Base-by-base conservation (phyloP, 352 stramenopile genomes). In the Elongisporangium prolatum region DNA sequence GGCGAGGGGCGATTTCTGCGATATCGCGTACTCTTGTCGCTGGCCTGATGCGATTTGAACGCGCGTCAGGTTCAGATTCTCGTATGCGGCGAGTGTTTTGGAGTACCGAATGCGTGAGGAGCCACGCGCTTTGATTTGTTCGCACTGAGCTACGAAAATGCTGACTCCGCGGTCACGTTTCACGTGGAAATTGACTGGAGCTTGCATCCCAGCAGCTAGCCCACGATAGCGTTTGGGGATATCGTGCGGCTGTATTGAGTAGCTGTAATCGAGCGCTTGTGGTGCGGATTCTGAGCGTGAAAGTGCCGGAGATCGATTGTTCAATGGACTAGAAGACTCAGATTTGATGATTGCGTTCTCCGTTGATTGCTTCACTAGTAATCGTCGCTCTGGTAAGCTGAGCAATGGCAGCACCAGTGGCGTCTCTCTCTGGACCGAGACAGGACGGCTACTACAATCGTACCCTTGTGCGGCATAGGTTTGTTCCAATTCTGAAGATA, bases 111-210 rank as follows among this genome's bases (percentile, higher is more conserved):
- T 80, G 0, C 74, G 70, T 6, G 58, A 72, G 5, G 65, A 56
- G 0, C 71, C 68, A 40, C 71, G 56, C 14, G 64, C 60, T 17
- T 69, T 64, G 0, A 65, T 62, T n/a, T 65, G 48, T 21, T 76
- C 55, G 37, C 72, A 83, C 59, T 88, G 73, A 40, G 74, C 77
- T 22, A 73, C 65, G 56, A 87, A 79, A 48, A 86, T 81, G 48
- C 67, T 77, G 16, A 64, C 59, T 5, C 77, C 77, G 52, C 69
- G 69, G 37, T 87, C 64, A 13, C 72, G 72, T 2, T 52, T 48
- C 18, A 77, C 54, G 52, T 79, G 75, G 54, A 75, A 69, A 3
- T 72, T 60, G 3, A 61, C 50, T n/a, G 56, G 47, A 0, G 18
- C 63, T 17, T 71, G 64, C 17, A 88, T 59, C 34, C 69, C 80